Evolutionary conservation across 306 rosid genomes (phyloP).

Genomic region (Casuarina glauca): DNA sequence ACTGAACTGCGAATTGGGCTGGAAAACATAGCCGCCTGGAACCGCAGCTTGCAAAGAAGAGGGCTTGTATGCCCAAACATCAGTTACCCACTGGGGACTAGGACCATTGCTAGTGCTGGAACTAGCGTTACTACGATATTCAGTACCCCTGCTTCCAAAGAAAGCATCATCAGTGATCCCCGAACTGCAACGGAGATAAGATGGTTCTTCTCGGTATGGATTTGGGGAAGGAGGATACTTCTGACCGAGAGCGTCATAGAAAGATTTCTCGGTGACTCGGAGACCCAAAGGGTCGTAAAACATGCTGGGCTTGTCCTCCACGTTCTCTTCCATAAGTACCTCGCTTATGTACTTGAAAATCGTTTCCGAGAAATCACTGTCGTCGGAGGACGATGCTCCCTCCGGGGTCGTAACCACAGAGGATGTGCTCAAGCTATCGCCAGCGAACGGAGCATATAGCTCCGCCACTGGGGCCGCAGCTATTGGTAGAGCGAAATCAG

Average conservation of each 20-base stretch:
- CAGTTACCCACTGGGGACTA: not conserved
- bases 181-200: not conserved
- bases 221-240: not conserved
- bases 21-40: not conserved
- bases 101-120: slow-evolving; percentile 16
- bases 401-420: slow-evolving; percentile 4
- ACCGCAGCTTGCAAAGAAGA: no score
- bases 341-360: not conserved
- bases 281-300: slow-evolving; percentile 12
- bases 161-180: slow-evolving; percentile 25
- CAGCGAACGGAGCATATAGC: not conserved
- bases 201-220: slow-evolving; percentile 7
- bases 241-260: slow-evolving; percentile 3
- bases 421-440: slow-evolving; percentile 25
- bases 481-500: slow-evolving; percentile 7
- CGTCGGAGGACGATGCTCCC: not conserved
- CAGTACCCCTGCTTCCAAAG: slow-evolving; percentile 21
- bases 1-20: not conserved
- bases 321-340: slow-evolving; percentile 12
- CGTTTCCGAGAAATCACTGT: not conserved
- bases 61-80: no score
- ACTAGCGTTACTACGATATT: slow-evolving; percentile 10
- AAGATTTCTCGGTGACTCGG: slow-evolving; percentile 5
- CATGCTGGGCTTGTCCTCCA: not conserved
- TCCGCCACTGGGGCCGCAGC: not conserved